Evolutionary conservation across 257 asterid genomes (phyloP), one percentile per base, ranked within the genome.

Genomic region (Eustoma russellianum): DNA sequence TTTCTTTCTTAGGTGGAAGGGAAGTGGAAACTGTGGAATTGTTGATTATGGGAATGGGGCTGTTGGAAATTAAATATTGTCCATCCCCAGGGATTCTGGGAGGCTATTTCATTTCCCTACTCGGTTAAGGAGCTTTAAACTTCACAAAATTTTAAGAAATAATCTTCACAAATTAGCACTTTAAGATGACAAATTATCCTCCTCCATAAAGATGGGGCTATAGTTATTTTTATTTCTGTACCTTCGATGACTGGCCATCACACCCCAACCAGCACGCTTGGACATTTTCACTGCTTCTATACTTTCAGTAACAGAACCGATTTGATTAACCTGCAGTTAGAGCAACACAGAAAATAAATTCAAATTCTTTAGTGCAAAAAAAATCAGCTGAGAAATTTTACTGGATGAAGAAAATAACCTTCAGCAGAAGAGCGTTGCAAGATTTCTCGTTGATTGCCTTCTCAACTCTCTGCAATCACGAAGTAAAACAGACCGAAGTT

Each of bases 171-270:
- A 38, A 11, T 8, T 38, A 11, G 43, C 9, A 38, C 43, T 38
- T 24, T 24, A 55, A 45, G 3, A 30, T 49, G 8, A 16, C 17
- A 54, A 38, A 50, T 6, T 28, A 19, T 55, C 38, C 28, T n/a
- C n/a, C n/a, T n/a, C n/a, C n/a, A 52, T 5, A 34, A 6, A 7
- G 8, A 41, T n/a, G 44, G 13, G 34, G 8, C 17, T 6, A 14
- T n/a, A 2, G 41, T 10, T 13, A 17, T 9, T 43, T 47, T 34
- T 28, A 35, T 45, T 33, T 60, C 28, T 53, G 24, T 68, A 88
- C 94, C 94, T 84, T 66, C 98, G 94, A 77, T 90, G 98, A 60
- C 98, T 90, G 71, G 96, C 77, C 98, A 86, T 90, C 9, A 86
- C 94, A 58, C 98, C 98, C 96, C 98, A 90, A 44, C 98, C 98